These are phyloP conservation scores for Jackrogersella multiformis DNA, from an alignment of 495 filamentous ascomycete species.

Conservation along the genomic window DNA sequence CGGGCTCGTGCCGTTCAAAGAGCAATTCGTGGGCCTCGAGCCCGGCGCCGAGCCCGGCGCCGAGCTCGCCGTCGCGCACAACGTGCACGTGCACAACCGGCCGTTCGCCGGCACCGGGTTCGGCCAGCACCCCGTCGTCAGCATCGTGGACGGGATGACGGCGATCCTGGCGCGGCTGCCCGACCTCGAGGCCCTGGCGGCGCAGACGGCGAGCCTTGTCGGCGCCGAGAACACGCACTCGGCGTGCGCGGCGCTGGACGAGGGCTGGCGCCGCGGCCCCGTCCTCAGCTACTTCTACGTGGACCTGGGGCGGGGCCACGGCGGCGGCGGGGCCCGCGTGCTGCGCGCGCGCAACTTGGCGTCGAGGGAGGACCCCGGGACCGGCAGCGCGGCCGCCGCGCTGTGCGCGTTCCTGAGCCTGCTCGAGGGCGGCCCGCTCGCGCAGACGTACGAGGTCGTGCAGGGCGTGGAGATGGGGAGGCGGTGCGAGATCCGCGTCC, in stretches of 20 bases:
- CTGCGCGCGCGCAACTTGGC: conserved; percentile 61
- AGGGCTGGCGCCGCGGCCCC: conserved; percentile 64
- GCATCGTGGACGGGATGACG: conserved; percentile 74
- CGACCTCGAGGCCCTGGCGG: conserved; percentile 52
- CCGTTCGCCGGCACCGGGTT: conserved; percentile 27
- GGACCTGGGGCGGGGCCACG: conserved; percentile 39
- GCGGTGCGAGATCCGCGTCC: conserved; percentile 61
- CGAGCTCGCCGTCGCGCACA: conserved; percentile 67
- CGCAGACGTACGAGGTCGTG: conserved; percentile 59
- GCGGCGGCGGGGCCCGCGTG: conserved; percentile 30
- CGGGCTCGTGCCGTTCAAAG: conserved; percentile 53
- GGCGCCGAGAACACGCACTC: conserved; percentile 38
- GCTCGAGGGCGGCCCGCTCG: conserved; percentile 38
- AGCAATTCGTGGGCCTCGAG: conserved; percentile 20
- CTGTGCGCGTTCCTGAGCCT: conserved; percentile 65
- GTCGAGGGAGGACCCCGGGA: conserved; percentile 70
- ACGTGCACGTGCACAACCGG: conserved; percentile 66
- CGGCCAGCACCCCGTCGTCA: conserved; percentile 55
- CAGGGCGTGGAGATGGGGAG: conserved; percentile 83
- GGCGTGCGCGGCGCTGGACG: conserved; percentile 55
- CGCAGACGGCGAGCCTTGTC: conserved; percentile 40
- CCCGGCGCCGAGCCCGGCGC: conserved; percentile 38
- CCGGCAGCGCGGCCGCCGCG: conserved; percentile 67
- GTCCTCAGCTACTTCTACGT: conserved; percentile 65
- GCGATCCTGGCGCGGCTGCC: conserved; percentile 65